phyloP scores from a whole-genome alignment of 1,284 basidiomycete species.

The Tranzscheliella williamsii region DNA sequence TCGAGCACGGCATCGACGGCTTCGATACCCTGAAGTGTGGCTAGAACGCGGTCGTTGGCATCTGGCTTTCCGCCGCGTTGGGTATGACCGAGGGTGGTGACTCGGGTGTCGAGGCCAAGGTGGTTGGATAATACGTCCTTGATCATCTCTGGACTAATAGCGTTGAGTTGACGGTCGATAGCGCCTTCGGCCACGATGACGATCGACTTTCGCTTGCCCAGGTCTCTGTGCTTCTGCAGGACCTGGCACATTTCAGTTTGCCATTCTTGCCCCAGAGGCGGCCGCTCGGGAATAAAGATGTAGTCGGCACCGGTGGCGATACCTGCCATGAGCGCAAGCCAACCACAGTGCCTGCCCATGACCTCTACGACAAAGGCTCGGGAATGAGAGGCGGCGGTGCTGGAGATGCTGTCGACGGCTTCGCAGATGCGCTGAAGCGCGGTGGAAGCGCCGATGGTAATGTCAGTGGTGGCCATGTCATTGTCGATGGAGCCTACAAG shows the following conservation, averaged over 20 bases:
- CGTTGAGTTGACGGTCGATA: slow-evolving; percentile 80
- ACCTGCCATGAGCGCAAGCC: slow-evolving; percentile 90
- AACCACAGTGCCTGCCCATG: slow-evolving; percentile 98
- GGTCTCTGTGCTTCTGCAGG: slow-evolving; percentile 82
- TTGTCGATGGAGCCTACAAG: slow-evolving; percentile 98
- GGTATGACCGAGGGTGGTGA: slow-evolving; percentile 97
- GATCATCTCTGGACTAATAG: slow-evolving; percentile 86
- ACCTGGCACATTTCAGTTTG: slow-evolving; percentile 88
- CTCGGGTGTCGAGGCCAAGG: slow-evolving; percentile 89
- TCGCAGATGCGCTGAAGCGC: slow-evolving; percentile 96
- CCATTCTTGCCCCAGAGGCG: slow-evolving; percentile 80
- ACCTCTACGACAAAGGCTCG: slow-evolving; percentile 98
- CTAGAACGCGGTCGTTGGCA: slow-evolving; percentile 88
- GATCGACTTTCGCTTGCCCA: slow-evolving; percentile 96
- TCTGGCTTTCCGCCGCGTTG: slow-evolving; percentile 92
- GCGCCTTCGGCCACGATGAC: slow-evolving; percentile 98
- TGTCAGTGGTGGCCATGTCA: slow-evolving; percentile 95
- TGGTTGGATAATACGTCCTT: slow-evolving; percentile 84
- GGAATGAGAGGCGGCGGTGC: slow-evolving; percentile 91
- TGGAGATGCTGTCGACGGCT: slow-evolving; percentile 95
- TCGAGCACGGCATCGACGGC: slow-evolving; percentile 89
- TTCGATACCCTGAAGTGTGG: slow-evolving; percentile 90
- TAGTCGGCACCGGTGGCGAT: slow-evolving; percentile 95
- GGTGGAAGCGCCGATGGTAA: slow-evolving; percentile 94
- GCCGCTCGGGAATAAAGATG: slow-evolving; percentile 92